These are phyloP conservation scores for Komagataea norvegica DNA, from an alignment of 1,139 yeast genomes.

Conservation along the genomic window DNA sequence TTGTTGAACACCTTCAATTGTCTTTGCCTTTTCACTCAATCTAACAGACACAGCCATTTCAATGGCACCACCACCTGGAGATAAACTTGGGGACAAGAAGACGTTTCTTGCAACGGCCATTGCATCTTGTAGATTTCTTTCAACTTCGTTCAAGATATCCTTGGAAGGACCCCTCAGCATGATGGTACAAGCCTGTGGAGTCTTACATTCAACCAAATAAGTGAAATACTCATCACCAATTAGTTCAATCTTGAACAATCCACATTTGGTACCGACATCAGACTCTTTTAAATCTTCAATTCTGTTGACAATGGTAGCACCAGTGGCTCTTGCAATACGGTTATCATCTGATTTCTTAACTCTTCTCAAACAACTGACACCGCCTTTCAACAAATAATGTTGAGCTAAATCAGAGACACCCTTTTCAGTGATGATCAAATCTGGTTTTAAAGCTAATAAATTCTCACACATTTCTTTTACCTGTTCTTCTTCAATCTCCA, in stretches of 20 bases:
- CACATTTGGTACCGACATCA: constrained; percentile 87
- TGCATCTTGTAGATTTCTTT: constrained; percentile 96
- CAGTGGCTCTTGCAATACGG: constrained; percentile 95
- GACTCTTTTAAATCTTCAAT: constrained; percentile 89
- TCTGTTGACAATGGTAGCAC: constrained; percentile 95
- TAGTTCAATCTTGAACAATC: constrained; percentile 85
- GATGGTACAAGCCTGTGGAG: constrained; percentile 93
- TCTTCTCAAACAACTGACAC: constrained; percentile 89
- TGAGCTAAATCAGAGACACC: constrained; percentile 98
- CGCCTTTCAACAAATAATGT: constrained; percentile 90
- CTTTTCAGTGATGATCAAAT: constrained; percentile 93
- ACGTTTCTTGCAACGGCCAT: constrained; percentile 98
- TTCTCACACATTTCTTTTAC: constrained; percentile 83
- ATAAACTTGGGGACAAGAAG: constrained; percentile 85
- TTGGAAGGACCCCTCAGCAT: constrained; percentile 94
- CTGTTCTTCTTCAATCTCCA: constrained; percentile 98
- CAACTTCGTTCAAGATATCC: constrained; percentile 93
- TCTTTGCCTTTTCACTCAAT: constrained; percentile 85
- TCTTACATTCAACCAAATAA: constrained; percentile 69
- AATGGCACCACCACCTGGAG: constrained; percentile 99
- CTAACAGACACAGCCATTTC: constrained; percentile 97
- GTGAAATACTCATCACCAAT: constrained; percentile 98
- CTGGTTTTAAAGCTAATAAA: constrained; percentile 82
- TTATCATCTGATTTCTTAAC: constrained; percentile 94
- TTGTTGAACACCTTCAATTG: constrained; percentile 91